These are phyloP conservation scores for Clitocybe nebularis DNA, from an alignment of 1,284 basidiomycete species.

Conservation along the genomic window DNA sequence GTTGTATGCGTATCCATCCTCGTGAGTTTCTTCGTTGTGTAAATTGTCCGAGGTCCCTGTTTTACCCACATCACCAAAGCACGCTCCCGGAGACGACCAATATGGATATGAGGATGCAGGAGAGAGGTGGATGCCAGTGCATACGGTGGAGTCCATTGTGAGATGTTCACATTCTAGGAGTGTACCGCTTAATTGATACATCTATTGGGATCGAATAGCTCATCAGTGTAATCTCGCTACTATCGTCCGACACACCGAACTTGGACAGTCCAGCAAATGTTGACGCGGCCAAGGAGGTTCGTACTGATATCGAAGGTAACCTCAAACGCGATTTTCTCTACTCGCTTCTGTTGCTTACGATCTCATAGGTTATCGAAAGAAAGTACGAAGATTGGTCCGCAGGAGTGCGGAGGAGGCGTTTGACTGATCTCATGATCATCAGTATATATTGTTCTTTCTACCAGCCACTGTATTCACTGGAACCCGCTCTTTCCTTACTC, in stretches of 20 bases:
- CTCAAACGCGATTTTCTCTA: constrained; percentile 20
- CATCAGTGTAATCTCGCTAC: constrained; percentile 91
- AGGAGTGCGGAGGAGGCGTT: constrained; percentile 84
- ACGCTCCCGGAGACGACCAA: constrained; percentile 95
- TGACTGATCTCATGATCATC: constrained; percentile 39
- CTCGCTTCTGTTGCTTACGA: background rate
- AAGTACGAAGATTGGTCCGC: constrained; percentile 83
- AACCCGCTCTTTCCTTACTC: constrained; percentile 1
- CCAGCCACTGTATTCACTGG: constrained; percentile 5
- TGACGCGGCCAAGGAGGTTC: constrained; percentile 90
- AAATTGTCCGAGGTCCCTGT: background rate
- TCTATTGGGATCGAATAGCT: constrained; percentile 54
- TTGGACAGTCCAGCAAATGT: constrained; percentile 96
- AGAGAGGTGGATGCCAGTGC: constrained; percentile 97
- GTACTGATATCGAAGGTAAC: constrained; percentile 68
- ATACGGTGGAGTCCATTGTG: constrained; percentile 96
- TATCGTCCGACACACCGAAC: constrained; percentile 92
- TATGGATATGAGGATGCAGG: constrained; percentile 98
- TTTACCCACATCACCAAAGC: constrained; percentile 42
- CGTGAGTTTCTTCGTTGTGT: too few relatives aligned
- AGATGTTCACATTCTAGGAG: constrained; percentile 31
- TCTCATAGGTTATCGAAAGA: constrained; percentile 79
- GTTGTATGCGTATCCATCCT: constrained; percentile 95
- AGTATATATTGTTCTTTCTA: background rate
- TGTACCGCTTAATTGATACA: constrained; percentile 8